Evolutionary conservation across 306 rosid species (phyloP).

Genomic region (Prunus armeniaca): DNA sequence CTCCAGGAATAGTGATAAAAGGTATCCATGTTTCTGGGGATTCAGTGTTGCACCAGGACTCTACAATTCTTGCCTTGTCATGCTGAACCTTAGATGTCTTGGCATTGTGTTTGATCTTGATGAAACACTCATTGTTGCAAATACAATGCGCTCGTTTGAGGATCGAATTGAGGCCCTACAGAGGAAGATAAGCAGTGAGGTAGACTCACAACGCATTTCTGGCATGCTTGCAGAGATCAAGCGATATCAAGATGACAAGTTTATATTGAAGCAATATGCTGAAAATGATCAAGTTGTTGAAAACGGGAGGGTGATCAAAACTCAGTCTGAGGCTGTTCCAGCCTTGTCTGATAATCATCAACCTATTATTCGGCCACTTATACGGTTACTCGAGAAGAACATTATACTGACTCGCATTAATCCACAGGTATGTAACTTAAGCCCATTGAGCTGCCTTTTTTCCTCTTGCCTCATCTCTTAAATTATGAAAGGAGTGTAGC

Average conservation of each 20-base stretch:
- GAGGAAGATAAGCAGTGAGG: conserved; percentile 77
- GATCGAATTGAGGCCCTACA: conserved; percentile 93
- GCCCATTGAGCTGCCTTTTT: conserved; percentile 5
- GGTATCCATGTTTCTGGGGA: conserved; percentile 86
- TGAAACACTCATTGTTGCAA: conserved; percentile 96
- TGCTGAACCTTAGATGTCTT: conserved; percentile 96
- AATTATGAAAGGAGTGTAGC: not conserved
- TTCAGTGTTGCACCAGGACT: conserved; percentile 73
- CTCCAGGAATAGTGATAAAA: conserved; percentile 60
- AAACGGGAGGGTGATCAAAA: conserved; percentile 80
- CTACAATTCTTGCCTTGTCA: conserved; percentile 78
- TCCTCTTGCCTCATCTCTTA: not conserved
- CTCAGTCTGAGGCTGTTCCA: conserved; percentile 83
- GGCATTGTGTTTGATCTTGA: conserved; percentile 98
- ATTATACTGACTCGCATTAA: conserved; percentile 94
- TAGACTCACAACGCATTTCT: conserved; percentile 73
- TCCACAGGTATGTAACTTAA: conserved; percentile 67
- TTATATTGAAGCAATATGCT: conserved; percentile 83
- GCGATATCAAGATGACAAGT: conserved; percentile 87
- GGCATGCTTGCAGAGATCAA: conserved; percentile 88
- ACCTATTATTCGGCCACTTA: conserved; percentile 75
- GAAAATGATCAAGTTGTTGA: conserved; percentile 93
- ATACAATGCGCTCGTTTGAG: conserved; percentile 98
- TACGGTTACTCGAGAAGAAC: conserved; percentile 80
- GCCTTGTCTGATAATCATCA: conserved; percentile 79